Base-by-base conservation (phyloP, 2,329 filamentous ascomycete genomes). In the Talaromyces sp. region DNA sequence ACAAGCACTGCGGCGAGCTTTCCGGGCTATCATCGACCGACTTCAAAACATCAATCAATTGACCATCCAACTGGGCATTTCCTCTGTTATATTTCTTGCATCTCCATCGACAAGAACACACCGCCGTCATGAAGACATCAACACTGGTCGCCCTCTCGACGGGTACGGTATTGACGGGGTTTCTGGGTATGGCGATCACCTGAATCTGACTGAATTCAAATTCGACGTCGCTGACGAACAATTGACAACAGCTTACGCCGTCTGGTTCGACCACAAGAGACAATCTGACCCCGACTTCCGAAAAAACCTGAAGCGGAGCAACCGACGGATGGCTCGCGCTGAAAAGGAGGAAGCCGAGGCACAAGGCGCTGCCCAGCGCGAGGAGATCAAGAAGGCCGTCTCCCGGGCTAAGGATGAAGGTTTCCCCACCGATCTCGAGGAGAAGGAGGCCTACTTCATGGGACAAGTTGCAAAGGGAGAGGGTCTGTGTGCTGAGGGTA, bases 381-480 rank as follows among this genome's bases (percentile, higher is more conserved):
- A 90, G 76, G 81, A 83, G 69, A 90, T 99, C 79, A 89, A 89
- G 78, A 78, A 79, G 61, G 87, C 86, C 58, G 89, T 98, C 56
- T 87, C 92, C 69, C 85, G 89, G 70, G 92, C 93, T 69, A 91
- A 92, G 80, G 89, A 90, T 62, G 92, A 96, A 77, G 95, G 94
- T 61, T 97, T 96, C 84, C 95, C 95, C 56, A 83, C 85, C 51
- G 91, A 92, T 71, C 87, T 94, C 40, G 94, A 98, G 76, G 92
- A 96, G 82, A 92, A 91, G 76, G 95, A 99, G 83, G 86, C 87
- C 64, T 99, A 91, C 83, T 99, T 99, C 81, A 96, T 98, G 87
- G 88, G 92, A 75, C 92, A 96, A 79, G 92, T 99, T 66, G 91
- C 92, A 69, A 83, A 87, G 74, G 95, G 95, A 73, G 95, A 99